These are phyloP conservation scores for Parvularia atlantis DNA, from an alignment of 78 protist species.

Conservation along the genomic window DNA sequence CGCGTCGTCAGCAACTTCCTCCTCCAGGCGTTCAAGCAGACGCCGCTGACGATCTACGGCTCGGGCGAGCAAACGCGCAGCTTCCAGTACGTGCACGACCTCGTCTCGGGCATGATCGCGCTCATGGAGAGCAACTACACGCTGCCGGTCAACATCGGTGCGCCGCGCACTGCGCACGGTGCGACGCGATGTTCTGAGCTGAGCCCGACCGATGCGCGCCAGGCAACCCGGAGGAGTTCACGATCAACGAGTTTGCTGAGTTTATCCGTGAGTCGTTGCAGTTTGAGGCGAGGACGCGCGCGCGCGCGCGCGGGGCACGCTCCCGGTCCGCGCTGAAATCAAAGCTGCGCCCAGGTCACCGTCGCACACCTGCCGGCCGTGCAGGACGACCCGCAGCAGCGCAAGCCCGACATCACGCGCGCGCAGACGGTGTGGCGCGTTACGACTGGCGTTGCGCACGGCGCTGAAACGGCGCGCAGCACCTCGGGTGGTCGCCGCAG, in stretches of 20 bases:
- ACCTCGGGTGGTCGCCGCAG: no score
- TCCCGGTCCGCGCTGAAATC: constrained; percentile 18
- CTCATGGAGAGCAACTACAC: constrained; percentile 29
- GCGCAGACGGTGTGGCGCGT: no score
- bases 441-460: no score
- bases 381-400: constrained; percentile 47
- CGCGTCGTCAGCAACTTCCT: constrained; percentile 76
- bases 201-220: no score
- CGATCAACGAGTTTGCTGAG: constrained; percentile 52
- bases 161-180: no score
- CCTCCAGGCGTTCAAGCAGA: constrained; percentile 47
- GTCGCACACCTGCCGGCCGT: constrained; percentile 8
- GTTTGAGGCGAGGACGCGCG: no score
- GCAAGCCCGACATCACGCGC: constrained; percentile 44
- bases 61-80: constrained; percentile 62
- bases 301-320: background rate
- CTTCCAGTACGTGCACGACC: constrained; percentile 49
- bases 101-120: constrained; percentile 40
- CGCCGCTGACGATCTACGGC: constrained; percentile 66
- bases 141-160: constrained; percentile 61
- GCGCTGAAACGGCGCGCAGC: no score
- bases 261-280: no score
- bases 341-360: no score
- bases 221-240: no score
- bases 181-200: no score